Evolutionary conservation across 805 yeast genomes (phyloP).

Genomic region (Candida awuae): DNA sequence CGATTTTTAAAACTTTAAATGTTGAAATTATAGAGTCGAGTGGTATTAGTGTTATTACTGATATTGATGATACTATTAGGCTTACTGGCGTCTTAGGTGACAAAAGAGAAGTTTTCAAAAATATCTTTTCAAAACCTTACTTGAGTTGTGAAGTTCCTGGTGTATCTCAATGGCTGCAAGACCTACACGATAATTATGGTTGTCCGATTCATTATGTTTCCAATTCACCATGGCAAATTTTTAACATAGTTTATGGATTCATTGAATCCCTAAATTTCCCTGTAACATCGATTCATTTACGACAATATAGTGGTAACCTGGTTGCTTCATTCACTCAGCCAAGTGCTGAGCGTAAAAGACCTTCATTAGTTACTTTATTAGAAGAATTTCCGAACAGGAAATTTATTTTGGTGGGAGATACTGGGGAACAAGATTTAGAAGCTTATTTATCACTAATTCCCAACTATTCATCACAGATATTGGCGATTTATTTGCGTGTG

Average conservation of each 20-base stretch:
- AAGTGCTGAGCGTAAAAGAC: constrained; percentile 69
- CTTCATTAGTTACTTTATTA: constrained; percentile 53
- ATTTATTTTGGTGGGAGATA: constrained; percentile 85
- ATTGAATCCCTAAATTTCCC: constrained; percentile 56
- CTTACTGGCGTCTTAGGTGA: constrained; percentile 86
- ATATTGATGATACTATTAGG: constrained; percentile 91
- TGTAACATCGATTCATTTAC: constrained; percentile 73
- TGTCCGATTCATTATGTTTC: constrained; percentile 83
- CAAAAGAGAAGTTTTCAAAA: constrained; percentile 72
- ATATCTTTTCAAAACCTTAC: constrained; percentile 61
- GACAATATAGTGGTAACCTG: constrained; percentile 79
- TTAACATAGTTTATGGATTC: constrained; percentile 49
- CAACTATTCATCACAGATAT: constrained; percentile 51
- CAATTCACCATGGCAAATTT: constrained; percentile 91
- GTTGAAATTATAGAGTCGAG: constrained; percentile 31
- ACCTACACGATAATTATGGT: constrained; percentile 34
- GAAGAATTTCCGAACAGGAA: constrained; percentile 68
- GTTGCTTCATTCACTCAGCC: constrained; percentile 81
- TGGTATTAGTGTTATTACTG: constrained; percentile 76
- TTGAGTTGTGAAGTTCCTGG: constrained; percentile 66
- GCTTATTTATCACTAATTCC: constrained; percentile 72
- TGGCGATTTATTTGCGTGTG: constrained; percentile 74
- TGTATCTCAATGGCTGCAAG: constrained; percentile 62
- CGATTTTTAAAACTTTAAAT: constrained; percentile 39
- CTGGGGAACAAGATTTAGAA: constrained; percentile 92